Evolutionary conservation across 805 yeast genomes (phyloP).

Genomic region (Metschnikowia anglica): DNA sequence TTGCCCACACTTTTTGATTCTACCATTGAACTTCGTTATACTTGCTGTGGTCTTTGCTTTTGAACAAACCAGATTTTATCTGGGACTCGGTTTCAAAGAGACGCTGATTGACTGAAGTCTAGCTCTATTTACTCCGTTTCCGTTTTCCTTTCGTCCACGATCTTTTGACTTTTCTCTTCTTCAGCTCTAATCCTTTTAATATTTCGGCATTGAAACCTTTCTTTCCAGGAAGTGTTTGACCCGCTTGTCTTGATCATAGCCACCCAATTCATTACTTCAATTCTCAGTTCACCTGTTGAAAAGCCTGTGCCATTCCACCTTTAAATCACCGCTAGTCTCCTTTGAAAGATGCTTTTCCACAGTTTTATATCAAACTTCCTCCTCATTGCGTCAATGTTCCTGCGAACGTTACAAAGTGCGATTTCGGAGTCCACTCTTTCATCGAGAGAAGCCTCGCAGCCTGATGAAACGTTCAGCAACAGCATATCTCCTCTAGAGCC

Average conservation of each 20-base stretch:
- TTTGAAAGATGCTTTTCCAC: conserved; percentile 1
- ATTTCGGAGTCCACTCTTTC: conserved; percentile 3
- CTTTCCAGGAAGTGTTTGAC: not conserved
- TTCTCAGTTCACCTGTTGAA: not conserved
- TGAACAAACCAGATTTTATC: conserved; percentile 1
- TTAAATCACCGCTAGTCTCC: not conserved
- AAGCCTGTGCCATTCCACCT: not conserved
- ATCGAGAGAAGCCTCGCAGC: conserved; percentile 1
- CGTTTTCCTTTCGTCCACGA: conserved; percentile 1
- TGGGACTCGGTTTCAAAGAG: conserved; percentile 4
- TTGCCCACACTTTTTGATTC: not conserved
- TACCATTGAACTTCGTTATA: not conserved
- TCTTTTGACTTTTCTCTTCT: not conserved
- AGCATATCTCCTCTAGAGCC: conserved; percentile 35
- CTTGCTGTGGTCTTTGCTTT: not conserved
- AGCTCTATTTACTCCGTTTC: not conserved
- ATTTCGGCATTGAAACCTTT: not conserved
- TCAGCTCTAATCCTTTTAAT: not conserved
- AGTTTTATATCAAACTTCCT: not conserved
- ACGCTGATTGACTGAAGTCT: not conserved
- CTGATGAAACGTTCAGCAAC: conserved; percentile 10
- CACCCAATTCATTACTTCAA: not conserved
- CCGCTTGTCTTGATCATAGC: conserved; percentile 1
- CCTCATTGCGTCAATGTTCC: conserved; percentile 2
- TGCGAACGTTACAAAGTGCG: not conserved